phyloP scores from a whole-genome alignment of 768 basidiomycete genomes.

The Psilocybe sp. region DNA sequence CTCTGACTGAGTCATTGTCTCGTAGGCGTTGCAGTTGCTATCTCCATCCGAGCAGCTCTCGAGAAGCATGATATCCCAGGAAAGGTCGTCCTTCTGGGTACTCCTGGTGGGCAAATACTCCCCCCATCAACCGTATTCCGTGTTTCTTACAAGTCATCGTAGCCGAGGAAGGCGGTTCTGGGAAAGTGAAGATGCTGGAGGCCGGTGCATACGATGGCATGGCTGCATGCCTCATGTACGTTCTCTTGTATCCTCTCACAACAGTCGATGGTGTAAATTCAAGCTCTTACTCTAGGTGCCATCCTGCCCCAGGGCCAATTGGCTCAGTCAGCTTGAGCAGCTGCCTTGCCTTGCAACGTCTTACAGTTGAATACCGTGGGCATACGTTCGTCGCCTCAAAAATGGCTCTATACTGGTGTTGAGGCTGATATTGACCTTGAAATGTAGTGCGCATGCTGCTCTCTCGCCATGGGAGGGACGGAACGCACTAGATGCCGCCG shows the following conservation, averaged over 20 bases:
- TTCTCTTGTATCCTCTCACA: neutral
- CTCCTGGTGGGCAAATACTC: slow-evolving; percentile 52
- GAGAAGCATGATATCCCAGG: slow-evolving; percentile 61
- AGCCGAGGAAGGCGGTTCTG: slow-evolving; percentile 81
- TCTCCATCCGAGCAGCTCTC: slow-evolving; percentile 64
- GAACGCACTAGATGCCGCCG: slow-evolving; percentile 86
- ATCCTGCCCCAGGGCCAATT: slow-evolving; percentile 76
- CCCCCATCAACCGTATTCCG: neutral
- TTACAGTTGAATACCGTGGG: slow-evolving; percentile 66
- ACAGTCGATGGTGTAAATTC: neutral
- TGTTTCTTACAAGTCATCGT: neutral
- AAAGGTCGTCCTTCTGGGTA: slow-evolving; percentile 70
- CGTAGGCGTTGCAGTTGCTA: slow-evolving; percentile 67
- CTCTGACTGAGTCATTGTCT: neutral
- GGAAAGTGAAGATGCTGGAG: slow-evolving; percentile 69
- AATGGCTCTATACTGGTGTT: neutral
- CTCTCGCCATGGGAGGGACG: slow-evolving; percentile 82
- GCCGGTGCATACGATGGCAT: slow-evolving; percentile 73
- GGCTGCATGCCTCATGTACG: slow-evolving; percentile 74
- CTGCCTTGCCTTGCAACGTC: slow-evolving; percentile 58
- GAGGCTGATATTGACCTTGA: neutral
- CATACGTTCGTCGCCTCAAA: slow-evolving; percentile 55
- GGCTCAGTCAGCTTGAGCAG: slow-evolving; percentile 63
- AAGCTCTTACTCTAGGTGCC: slow-evolving; percentile 50
- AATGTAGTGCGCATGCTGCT: slow-evolving; percentile 69